phyloP scores from a whole-genome alignment of 805 yeast genomes.

The Barnettozyma californica region DNA sequence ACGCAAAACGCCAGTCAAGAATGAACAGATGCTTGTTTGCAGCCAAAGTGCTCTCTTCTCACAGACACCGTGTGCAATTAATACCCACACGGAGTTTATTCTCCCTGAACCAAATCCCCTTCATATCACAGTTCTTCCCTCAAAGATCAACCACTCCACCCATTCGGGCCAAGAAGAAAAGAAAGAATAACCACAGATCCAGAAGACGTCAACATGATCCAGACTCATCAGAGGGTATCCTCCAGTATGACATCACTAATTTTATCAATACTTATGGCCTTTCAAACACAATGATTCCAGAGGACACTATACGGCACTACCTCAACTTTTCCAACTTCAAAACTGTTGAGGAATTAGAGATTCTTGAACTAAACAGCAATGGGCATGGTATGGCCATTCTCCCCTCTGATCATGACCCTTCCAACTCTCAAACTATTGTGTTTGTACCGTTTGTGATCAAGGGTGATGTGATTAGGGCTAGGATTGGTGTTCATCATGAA shows the following conservation, averaged over 20 bases:
- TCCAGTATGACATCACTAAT: slow-evolving; percentile 3
- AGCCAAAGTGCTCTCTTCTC: not conserved
- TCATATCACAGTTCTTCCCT: slow-evolving; percentile 2
- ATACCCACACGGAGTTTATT: not conserved
- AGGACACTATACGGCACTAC: slow-evolving; percentile 5
- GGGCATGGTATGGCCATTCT: slow-evolving; percentile 82
- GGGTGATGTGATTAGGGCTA: slow-evolving; percentile 69
- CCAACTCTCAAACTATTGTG: slow-evolving; percentile 47
- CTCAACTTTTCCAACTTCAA: slow-evolving; percentile 2
- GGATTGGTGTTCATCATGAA: slow-evolving; percentile 70
- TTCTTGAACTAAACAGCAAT: slow-evolving; percentile 46
- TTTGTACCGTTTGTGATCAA: slow-evolving; percentile 81
- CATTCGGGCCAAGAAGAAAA: not conserved
- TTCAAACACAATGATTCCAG: slow-evolving; percentile 2
- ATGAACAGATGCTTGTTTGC: not conserved
- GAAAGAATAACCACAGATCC: slow-evolving; percentile 1
- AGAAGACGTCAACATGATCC: slow-evolving; percentile 4
- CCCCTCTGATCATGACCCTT: slow-evolving; percentile 45
- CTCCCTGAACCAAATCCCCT: slow-evolving; percentile 23
- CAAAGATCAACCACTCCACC: not conserved
- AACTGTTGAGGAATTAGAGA: slow-evolving; percentile 43
- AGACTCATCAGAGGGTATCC: slow-evolving; percentile 9
- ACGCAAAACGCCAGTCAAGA: not conserved
- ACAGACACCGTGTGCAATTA: not conserved
- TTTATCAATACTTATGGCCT: not conserved